Percentiles rank a stretch among this genome's conserved stretches.
Conservation (phyloP, 1,139 yeast genomes). For the Tardiomyces depauwii region DNA sequence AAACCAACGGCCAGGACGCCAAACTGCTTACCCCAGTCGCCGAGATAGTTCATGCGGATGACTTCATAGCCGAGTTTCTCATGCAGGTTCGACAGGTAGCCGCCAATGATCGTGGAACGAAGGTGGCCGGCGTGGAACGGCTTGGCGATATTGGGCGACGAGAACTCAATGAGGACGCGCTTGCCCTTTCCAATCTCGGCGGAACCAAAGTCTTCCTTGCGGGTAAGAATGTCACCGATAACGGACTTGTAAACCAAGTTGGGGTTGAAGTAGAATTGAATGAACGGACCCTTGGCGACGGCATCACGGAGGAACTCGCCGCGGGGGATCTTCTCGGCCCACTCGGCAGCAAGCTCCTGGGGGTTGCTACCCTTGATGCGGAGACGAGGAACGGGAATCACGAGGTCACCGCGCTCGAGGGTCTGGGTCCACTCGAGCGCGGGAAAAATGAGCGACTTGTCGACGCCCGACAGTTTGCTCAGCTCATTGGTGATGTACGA, state of each 20-base stretch:
- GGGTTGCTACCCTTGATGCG: conserved; percentile 82
- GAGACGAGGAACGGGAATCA: conserved; percentile 87
- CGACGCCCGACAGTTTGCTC: conserved; percentile 61
- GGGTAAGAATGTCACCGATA: conserved; percentile 56
- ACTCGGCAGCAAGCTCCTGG: conserved; percentile 70
- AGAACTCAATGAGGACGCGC: conserved; percentile 73
- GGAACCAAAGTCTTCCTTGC: conserved; percentile 56
- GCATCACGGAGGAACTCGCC: conserved; percentile 61
- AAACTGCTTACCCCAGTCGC: conserved; percentile 99
- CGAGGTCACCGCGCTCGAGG: conserved; percentile 84
- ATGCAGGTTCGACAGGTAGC: conserved; percentile 84
- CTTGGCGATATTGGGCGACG: conserved; percentile 97
- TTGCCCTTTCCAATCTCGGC: conserved; percentile 67
- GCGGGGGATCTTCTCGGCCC: conserved; percentile 44
- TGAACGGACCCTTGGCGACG: conserved; percentile 78
- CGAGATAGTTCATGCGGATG: conserved; percentile 81
- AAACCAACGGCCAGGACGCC: conserved; percentile 94
- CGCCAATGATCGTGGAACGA: conserved; percentile 96
- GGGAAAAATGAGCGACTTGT: conserved; percentile 57
- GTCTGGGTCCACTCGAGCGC: conserved; percentile 84
- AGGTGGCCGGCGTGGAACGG: conserved; percentile 99
- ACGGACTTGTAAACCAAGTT: conserved; percentile 55
- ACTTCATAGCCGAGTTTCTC: conserved; percentile 90
- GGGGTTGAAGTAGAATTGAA: conserved; percentile 78
- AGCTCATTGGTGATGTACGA: conserved; percentile 79